Conservation (phyloP, 768 basidiomycete genomes). For the Tylopilus sp. region DNA sequence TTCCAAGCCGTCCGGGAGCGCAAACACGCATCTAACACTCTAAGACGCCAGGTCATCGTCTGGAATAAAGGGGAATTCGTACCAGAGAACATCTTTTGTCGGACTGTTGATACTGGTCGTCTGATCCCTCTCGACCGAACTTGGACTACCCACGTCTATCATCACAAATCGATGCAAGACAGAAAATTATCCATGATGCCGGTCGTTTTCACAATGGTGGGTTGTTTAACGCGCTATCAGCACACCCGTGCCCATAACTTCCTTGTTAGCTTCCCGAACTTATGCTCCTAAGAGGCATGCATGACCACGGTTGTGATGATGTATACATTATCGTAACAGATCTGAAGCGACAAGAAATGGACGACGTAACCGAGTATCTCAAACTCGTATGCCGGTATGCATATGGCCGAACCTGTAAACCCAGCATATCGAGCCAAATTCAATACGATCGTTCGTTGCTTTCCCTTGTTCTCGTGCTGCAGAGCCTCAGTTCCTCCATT, state of each 20-base stretch:
- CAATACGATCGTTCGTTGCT: conserved; percentile 62
- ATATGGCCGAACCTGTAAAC: conserved; percentile 58
- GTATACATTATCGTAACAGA: conserved; percentile 78
- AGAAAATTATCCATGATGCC: conserved; percentile 74
- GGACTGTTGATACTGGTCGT: conserved; percentile 74
- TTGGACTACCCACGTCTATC: conserved; percentile 79
- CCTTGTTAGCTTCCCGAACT: conserved; percentile 63
- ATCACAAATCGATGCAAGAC: conserved; percentile 73
- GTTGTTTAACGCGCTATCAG: conserved; percentile 10
- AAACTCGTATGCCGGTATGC: conserved; percentile 67
- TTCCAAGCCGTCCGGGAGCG: conserved; percentile 67
- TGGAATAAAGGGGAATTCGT: conserved; percentile 71
- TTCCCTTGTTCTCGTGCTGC: conserved; percentile 1
- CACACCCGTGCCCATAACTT: conserved; percentile 1
- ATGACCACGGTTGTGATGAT: conserved; percentile 75
- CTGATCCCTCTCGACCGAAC: conserved; percentile 78
- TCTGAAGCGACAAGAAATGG: conserved; percentile 76
- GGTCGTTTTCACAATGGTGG: conserved; percentile 77
- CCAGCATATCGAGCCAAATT: conserved; percentile 62
- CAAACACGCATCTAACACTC: conserved; percentile 50
- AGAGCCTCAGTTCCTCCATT: conserved; percentile 4
- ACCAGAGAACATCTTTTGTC: conserved; percentile 76
- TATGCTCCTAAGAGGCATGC: conserved; percentile 78
- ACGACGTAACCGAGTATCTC: conserved; percentile 76
- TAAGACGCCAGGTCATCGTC: conserved; percentile 47